Evolutionary conservation across 495 filamentous ascomycete genomes (phyloP).

Genomic region (Penicillium atrosanguineum): DNA sequence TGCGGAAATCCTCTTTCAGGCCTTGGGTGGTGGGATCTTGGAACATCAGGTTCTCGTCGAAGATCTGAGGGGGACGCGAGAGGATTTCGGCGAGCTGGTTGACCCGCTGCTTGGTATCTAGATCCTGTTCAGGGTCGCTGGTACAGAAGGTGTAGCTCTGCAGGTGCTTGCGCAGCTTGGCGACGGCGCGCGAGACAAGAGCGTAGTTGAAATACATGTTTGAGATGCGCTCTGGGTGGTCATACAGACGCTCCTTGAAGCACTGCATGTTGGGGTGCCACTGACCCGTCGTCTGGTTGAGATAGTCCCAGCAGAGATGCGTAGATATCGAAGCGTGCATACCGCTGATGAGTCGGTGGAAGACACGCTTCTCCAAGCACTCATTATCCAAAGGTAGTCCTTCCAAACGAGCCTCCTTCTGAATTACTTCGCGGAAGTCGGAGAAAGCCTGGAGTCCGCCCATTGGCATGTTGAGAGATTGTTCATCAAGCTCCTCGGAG

Average conservation of each 20-base stretch:
- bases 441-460: constrained; percentile 63
- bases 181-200: constrained; percentile 81
- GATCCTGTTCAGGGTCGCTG: constrained; percentile 76
- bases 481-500: constrained; percentile 38
- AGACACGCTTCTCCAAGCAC: constrained; percentile 95
- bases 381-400: constrained; percentile 77
- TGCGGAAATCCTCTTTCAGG: constrained; percentile 95
- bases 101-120: constrained; percentile 74
- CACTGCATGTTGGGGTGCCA: constrained; percentile 92
- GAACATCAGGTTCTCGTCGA: constrained; percentile 96
- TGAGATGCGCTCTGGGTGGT: constrained; percentile 84
- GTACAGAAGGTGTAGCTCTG: constrained; percentile 87
- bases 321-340: constrained; percentile 98
- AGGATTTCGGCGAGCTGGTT: constrained; percentile 64
- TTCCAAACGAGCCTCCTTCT: constrained; percentile 64
- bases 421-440: constrained; percentile 79
- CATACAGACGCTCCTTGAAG: constrained; percentile 80
- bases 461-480: constrained; percentile 25
- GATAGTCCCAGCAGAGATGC: constrained; percentile 93
- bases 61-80: constrained; percentile 70
- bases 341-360: constrained; percentile 89
- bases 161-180: constrained; percentile 85
- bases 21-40: constrained; percentile 60
- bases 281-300: constrained; percentile 91
- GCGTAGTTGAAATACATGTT: constrained; percentile 99